Conservation (phyloP, 2,329 filamentous ascomycete genomes). For the Clarireedia paspali region DNA sequence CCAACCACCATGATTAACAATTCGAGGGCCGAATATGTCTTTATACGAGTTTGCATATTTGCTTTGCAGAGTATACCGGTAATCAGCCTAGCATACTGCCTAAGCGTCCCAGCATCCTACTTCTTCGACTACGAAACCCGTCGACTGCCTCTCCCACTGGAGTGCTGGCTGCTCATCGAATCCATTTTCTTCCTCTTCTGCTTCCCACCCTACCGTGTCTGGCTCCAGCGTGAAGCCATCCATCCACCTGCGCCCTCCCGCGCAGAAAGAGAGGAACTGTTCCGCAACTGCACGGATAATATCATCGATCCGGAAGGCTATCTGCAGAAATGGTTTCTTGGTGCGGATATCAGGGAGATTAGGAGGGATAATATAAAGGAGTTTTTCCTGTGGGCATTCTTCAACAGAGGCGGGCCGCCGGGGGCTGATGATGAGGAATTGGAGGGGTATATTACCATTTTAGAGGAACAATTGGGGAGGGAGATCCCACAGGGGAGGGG, state of each 20-base stretch:
- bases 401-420: constrained; percentile 38
- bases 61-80: constrained; percentile 42
- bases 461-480: constrained; percentile 44
- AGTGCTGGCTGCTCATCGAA: constrained; percentile 42
- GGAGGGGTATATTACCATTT: constrained; percentile 43
- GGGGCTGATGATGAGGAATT: constrained; percentile 44
- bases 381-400: constrained; percentile 54
- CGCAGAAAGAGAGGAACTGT: constrained; percentile 41
- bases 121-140: constrained; percentile 24
- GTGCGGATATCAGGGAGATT: constrained; percentile 43
- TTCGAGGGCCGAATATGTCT: constrained; percentile 25
- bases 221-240: constrained; percentile 42
- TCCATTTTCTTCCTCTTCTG: constrained; percentile 45
- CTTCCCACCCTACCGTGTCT: constrained; percentile 43
- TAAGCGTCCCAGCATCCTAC: constrained; percentile 29
- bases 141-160: constrained; percentile 23
- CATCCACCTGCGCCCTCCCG: constrained; percentile 40
- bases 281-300: constrained; percentile 41
- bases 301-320: constrained; percentile 46
- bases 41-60: constrained; percentile 41
- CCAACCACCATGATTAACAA: constrained; percentile 29
- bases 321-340: constrained; percentile 50
- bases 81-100: constrained; percentile 39
- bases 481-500: constrained; percentile 44
- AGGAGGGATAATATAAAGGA: constrained; percentile 52